Base-by-base conservation (phyloP, 2,329 filamentous ascomycete genomes). In the Cordyceps cateniannulata region DNA sequence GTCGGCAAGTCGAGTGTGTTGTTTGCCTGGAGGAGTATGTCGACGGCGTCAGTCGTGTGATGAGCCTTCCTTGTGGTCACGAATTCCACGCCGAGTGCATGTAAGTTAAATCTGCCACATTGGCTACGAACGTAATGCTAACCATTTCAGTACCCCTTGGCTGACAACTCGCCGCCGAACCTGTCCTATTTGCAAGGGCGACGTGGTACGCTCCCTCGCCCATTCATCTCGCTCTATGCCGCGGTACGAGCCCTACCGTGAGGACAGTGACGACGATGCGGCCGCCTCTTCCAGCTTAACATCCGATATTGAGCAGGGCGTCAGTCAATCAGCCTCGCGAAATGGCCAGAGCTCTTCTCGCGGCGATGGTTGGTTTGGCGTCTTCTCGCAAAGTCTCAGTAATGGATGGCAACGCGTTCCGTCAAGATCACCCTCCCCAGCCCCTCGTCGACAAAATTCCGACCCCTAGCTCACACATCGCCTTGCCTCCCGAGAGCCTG, bases 41-140 rank as follows among this genome's bases (percentile, higher is more conserved):
- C 24, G 93, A 97, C 73, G 95, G 95, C 44, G 87, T 97, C 68
- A 96, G 92, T 72, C 85, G 86, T 69, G 93, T 99, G 44, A 99
- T 99, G 95, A 96, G 92, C 70, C 77, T 99, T 62, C 95, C 95
- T 9, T 99, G 95, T 75, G 95, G 95, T 40, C 95, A 99, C 72
- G 95, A 99, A 70, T 99, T 98, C 74, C 95, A 99, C 73, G 93
- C 82, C 29, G 92, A 96, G 71, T 99, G 95, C 92, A 98, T 99
- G 92, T 96, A 77, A 88, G 92, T 89, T 57, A 60, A 16, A 20
- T 32, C 2, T 10, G 3, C 3, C 18, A 22, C 24, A n/a, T 35
- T 32, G 9, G 6, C 8, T 20, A 14, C 32, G 35, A 25, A 7
- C n/a, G 6, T 25, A 22, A 12, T 9, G 40, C 52, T 61, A 45